These are phyloP conservation scores for Dissophora globulifera DNA, from an alignment of 192 early-diverging fungal genomes.

Conservation along the genomic window DNA sequence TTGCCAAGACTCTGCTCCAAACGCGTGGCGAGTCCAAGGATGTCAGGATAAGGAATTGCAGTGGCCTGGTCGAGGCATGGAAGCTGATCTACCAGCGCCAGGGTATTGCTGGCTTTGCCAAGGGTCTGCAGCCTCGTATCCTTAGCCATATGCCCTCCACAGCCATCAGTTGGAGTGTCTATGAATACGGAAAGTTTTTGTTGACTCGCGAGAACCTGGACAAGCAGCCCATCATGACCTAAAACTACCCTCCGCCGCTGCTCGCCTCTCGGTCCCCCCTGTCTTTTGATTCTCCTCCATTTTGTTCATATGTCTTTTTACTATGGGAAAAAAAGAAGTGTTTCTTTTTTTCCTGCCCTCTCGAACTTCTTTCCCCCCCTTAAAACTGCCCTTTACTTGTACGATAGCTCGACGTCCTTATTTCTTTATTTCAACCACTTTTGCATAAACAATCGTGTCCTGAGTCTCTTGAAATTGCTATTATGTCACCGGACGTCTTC, in stretches of 20 bases:
- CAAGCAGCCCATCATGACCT: conserved; percentile 49
- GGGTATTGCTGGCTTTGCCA: conserved; percentile 82
- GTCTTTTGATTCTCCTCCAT: background rate
- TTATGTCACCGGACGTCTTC: background rate
- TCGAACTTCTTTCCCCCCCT: background rate
- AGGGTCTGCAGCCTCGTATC: conserved; percentile 84
- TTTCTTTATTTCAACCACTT: background rate
- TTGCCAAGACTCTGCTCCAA: conserved; percentile 94
- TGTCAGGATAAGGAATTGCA: conserved; percentile 73
- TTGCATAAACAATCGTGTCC: no score
- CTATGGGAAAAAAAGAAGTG: conserved; percentile 4
- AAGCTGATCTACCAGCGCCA: conserved; percentile 81
- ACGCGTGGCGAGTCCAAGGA: conserved; percentile 87
- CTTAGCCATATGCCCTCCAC: conserved; percentile 93
- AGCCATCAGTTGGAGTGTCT: conserved; percentile 95
- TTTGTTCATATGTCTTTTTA: conserved; percentile 10
- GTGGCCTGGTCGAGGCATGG: conserved; percentile 76
- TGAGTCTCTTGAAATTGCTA: no score
- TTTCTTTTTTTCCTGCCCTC: conserved; percentile 3
- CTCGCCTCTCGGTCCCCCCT: background rate
- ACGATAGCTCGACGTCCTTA: conserved; percentile 33
- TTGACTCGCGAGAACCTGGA: conserved; percentile 50
- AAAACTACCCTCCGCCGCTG: background rate
- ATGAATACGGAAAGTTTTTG: conserved; percentile 87
- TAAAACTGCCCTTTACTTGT: conserved; percentile 16